These are phyloP conservation scores for Cladosporium sp. DNA, from an alignment of 2,329 filamentous ascomycete species.

Conservation along the genomic window DNA sequence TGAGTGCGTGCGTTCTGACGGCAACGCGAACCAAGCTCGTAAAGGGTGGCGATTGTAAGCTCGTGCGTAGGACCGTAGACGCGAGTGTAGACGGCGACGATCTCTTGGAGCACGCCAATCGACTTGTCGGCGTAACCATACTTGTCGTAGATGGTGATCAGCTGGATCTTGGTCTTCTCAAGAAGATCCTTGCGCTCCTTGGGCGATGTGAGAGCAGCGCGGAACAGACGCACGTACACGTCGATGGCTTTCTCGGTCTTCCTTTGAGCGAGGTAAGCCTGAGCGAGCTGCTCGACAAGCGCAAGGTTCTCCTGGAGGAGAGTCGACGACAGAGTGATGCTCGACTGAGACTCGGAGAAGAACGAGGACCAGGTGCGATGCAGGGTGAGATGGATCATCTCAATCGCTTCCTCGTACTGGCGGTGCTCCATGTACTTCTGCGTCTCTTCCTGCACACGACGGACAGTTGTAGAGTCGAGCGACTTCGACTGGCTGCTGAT, in stretches of 20 bases:
- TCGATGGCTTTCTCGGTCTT: conserved; percentile 37
- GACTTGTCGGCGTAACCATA: conserved; percentile 36
- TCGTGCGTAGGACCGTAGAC: conserved; percentile 36
- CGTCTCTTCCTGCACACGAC: conserved; percentile 38
- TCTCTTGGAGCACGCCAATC: conserved; percentile 32
- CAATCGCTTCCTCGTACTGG: conserved; percentile 45
- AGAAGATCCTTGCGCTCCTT: conserved; percentile 26
- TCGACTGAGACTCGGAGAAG: conserved; percentile 38
- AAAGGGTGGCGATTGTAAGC: conserved; percentile 45
- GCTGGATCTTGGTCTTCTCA: conserved; percentile 31
- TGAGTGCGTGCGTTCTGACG: conserved; percentile 37
- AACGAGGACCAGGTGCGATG: conserved; percentile 45
- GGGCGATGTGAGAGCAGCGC: conserved; percentile 31
- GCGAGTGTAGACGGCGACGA: conserved; percentile 33
- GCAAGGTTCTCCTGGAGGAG: conserved; percentile 45
- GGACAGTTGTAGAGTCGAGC: conserved; percentile 39
- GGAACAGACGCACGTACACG: conserved; percentile 37
- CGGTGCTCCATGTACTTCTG: conserved; percentile 43
- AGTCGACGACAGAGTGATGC: conserved; percentile 39
- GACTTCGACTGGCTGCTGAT: conserved; percentile 34
- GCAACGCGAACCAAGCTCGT: conserved; percentile 40
- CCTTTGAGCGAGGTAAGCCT: conserved; percentile 41
- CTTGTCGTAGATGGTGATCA: conserved; percentile 37
- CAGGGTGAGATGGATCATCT: conserved; percentile 43
- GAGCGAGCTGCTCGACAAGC: conserved; percentile 44